These are phyloP conservation scores for Kockovaella imperatae DNA, from an alignment of 768 basidiomycete species.

Conservation along the genomic window DNA sequence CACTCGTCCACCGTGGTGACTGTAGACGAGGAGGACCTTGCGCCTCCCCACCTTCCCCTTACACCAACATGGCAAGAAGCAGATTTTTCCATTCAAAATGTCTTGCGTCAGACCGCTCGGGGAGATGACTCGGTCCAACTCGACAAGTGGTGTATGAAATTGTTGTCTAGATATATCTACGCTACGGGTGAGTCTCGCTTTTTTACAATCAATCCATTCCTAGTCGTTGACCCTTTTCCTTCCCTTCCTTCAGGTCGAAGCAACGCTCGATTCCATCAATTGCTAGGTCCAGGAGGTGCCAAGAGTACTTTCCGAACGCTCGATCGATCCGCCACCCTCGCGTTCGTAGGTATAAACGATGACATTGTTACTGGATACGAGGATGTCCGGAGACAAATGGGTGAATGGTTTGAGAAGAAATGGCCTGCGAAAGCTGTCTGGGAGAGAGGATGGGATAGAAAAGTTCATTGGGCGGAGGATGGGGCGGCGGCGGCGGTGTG, in stretches of 20 bases:
- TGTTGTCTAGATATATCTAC: conserved; percentile 39
- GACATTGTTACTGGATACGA: conserved; percentile 38
- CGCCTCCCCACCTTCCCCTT: conserved; percentile 40
- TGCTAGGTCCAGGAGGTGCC: conserved; percentile 23
- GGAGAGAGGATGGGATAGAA: conserved; percentile 24
- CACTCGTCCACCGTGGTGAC: conserved; percentile 1
- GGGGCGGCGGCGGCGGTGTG: no score
- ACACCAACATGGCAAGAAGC: conserved; percentile 42
- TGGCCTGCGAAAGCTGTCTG: conserved; percentile 33
- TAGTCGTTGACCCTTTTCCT: no score
- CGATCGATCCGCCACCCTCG: conserved; percentile 20
- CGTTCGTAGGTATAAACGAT: conserved; percentile 38
- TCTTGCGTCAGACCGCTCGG: conserved; percentile 23
- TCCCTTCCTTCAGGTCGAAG: conserved; percentile 11
- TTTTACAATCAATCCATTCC: not conserved
- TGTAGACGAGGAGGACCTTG: conserved; percentile 16
- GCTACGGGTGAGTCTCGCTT: conserved; percentile 23
- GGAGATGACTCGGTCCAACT: conserved; percentile 27
- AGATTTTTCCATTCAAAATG: conserved; percentile 33
- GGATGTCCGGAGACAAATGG: conserved; percentile 18
- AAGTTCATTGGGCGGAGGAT: conserved; percentile 4
- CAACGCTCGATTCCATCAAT: conserved; percentile 39
- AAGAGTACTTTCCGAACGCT: conserved; percentile 23
- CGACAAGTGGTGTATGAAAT: conserved; percentile 30
- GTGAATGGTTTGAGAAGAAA: conserved; percentile 25